phyloP scores from a whole-genome alignment of 2,329 filamentous ascomycete species.

The Xylariales sp. region DNA sequence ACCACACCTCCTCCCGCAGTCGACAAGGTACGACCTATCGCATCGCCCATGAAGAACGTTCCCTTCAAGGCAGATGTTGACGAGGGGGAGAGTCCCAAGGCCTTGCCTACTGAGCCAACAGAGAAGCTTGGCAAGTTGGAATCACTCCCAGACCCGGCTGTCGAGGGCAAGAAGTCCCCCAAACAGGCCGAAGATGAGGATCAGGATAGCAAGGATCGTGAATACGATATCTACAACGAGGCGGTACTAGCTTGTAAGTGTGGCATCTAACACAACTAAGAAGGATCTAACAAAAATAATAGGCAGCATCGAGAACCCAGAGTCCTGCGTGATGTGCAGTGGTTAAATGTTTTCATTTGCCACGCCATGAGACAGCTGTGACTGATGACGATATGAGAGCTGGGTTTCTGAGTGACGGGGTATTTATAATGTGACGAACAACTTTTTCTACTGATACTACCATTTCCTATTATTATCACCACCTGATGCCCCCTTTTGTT shows the following conservation, averaged over 20 bases:
- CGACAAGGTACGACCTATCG: conserved; percentile 40
- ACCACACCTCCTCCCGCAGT: conserved; percentile 56
- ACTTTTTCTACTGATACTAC: too few relatives aligned
- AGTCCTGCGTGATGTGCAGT: conserved; percentile 95
- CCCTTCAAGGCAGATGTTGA: conserved; percentile 73
- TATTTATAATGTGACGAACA: too few relatives aligned
- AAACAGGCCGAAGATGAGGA: conserved; percentile 70
- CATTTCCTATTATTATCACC: too few relatives aligned
- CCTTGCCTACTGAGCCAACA: conserved; percentile 67
- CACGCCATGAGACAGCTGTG: too few relatives aligned
- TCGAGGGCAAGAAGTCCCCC: conserved; percentile 43
- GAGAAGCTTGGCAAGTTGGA: conserved; percentile 56
- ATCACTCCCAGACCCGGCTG: conserved; percentile 55
- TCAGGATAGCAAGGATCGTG: conserved; percentile 67
- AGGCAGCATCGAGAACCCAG: conserved; percentile 95
- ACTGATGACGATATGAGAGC: conserved; percentile 7
- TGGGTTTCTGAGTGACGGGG: too few relatives aligned
- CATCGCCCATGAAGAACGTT: conserved; percentile 57
- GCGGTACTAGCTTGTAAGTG: conserved; percentile 80
- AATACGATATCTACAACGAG: conserved; percentile 93
- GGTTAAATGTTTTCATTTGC: too few relatives aligned
- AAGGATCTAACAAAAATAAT: conserved; percentile 25
- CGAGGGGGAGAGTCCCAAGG: conserved; percentile 75
- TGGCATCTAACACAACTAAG: not conserved
- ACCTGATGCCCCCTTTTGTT: too few relatives aligned